Conservation (phyloP, 352 stramenopile genomes). For the Globisporangium lucens region DNA sequence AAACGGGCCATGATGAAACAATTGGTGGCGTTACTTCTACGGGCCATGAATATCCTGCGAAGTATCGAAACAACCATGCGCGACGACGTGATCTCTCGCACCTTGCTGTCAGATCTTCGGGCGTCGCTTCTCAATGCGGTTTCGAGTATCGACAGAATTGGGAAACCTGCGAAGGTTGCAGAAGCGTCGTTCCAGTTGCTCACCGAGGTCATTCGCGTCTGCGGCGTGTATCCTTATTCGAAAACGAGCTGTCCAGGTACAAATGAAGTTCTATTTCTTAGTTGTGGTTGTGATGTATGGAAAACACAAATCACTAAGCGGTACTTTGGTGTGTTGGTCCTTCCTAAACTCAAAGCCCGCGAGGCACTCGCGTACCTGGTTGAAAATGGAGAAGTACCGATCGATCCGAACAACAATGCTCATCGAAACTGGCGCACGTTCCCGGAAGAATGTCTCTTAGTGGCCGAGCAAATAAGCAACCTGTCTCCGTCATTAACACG, state of each 20-base stretch:
- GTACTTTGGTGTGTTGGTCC: neutral
- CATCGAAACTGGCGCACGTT: neutral
- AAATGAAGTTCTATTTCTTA: too few species aligned
- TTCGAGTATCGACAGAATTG: neutral
- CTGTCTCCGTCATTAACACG: neutral
- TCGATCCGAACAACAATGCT: neutral
- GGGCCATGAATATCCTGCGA: neutral
- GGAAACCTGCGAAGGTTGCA: neutral
- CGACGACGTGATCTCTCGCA: neutral
- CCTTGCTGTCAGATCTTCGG: neutral
- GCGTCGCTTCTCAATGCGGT: neutral
- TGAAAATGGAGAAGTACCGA: neutral
- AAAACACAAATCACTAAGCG: neutral
- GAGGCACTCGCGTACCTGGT: neutral
- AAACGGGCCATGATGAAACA: neutral
- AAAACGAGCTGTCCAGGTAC: neutral
- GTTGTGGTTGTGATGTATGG: too few species aligned
- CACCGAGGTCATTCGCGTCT: neutral
- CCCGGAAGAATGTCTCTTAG: neutral
- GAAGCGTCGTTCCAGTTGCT: neutral
- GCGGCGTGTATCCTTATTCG: neutral
- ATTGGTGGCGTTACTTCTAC: neutral
- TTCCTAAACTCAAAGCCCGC: neutral
- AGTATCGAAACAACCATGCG: neutral
- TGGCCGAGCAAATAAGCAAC: neutral